Conservation (phyloP, 768 basidiomycete species). For the Panaeolus papilionaceus region DNA sequence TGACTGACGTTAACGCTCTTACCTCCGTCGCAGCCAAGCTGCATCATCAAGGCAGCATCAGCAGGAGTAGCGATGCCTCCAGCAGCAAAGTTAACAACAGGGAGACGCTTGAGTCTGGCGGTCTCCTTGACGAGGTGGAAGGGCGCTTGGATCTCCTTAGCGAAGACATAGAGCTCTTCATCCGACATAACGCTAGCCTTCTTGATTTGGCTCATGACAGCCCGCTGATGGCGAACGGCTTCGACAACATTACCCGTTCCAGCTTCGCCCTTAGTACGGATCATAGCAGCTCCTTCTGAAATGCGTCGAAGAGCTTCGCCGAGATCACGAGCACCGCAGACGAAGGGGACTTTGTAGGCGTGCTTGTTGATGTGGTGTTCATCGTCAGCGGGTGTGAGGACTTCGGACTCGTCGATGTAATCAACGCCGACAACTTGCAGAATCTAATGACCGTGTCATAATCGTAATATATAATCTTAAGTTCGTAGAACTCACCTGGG, state of each 20-base stretch:
- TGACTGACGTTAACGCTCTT: constrained; percentile 30
- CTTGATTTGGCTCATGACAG: constrained; percentile 85
- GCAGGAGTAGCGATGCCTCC: constrained; percentile 91
- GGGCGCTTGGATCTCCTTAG: constrained; percentile 92
- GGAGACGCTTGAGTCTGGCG: constrained; percentile 89
- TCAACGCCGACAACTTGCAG: constrained; percentile 94
- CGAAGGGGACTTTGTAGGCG: constrained; percentile 92
- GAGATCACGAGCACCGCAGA: constrained; percentile 93
- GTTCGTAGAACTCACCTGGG: constrained; percentile 61
- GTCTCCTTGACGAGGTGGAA: constrained; percentile 97
- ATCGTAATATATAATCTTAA: constrained; percentile 4
- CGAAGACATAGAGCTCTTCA: constrained; percentile 92
- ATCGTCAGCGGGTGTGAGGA: constrained; percentile 95
- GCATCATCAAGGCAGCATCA: constrained; percentile 99
- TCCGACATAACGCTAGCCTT: constrained; percentile 89
- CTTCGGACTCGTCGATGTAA: constrained; percentile 96
- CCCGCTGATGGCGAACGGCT: constrained; percentile 91
- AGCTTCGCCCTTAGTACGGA: constrained; percentile 96
- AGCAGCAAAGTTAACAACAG: constrained; percentile 97
- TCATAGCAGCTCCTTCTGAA: constrained; percentile 97
- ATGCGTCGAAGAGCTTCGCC: constrained; percentile 97
- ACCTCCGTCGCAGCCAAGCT: constrained; percentile 97
- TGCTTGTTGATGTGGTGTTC: constrained; percentile 98
- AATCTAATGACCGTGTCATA: constrained; percentile 57
- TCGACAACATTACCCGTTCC: constrained; percentile 92